phyloP scores from a whole-genome alignment of 2,329 filamentous ascomycete species.

The Aureobasidium sp. region DNA sequence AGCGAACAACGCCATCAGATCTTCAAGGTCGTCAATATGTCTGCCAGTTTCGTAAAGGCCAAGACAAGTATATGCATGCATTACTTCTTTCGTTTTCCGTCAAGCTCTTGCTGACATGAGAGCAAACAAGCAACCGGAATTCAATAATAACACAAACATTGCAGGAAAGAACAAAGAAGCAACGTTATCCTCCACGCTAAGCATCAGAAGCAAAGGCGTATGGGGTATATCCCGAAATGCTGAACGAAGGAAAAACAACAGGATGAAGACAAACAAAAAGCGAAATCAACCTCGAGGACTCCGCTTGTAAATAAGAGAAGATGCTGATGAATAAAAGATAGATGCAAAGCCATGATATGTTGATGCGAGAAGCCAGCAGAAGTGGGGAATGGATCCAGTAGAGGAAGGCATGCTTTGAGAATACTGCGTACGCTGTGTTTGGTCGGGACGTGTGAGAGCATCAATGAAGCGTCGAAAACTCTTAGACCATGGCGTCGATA shows the following conservation, averaged over 20 bases:
- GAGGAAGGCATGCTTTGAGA: background rate
- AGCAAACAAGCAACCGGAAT: background rate
- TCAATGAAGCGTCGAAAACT: background rate
- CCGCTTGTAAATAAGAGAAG: background rate
- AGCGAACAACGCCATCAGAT: background rate
- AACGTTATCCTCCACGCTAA: background rate
- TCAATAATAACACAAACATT: background rate
- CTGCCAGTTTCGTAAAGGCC: background rate
- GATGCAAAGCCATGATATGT: background rate
- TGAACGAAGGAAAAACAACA: slow-evolving; percentile 43
- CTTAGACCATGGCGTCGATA: background rate
- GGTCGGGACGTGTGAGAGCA: background rate
- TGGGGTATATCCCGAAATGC: background rate
- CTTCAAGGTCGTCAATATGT: background rate
- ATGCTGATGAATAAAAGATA: background rate
- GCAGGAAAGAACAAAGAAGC: background rate
- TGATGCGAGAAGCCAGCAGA: background rate
- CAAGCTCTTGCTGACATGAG: background rate
- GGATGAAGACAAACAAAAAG: background rate
- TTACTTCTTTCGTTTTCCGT: background rate
- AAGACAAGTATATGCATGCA: background rate
- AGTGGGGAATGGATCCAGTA: background rate
- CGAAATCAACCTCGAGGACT: background rate
- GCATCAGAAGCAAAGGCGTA: background rate
- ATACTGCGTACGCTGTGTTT: background rate